These are phyloP conservation scores for Pseudoscleropodium purum DNA, from an alignment of 225 moss, liverwort and hornwort genomes.

Conservation along the genomic window DNA sequence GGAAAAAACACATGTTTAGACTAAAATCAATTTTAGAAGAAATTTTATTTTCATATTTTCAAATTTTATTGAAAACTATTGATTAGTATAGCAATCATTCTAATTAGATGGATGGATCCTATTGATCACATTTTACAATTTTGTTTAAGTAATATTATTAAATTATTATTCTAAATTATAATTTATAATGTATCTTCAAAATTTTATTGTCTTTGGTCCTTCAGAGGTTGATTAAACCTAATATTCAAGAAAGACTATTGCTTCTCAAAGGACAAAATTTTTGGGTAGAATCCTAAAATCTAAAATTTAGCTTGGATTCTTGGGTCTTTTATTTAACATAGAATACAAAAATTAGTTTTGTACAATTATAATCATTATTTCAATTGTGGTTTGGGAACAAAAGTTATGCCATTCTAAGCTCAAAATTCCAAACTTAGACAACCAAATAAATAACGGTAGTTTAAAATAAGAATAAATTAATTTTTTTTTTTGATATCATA, in stretches of 20 bases:
- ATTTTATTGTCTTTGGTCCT: neutral
- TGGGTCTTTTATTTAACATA: accelerated
- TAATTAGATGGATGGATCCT: neutral
- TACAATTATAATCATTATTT: neutral
- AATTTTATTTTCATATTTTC: neutral
- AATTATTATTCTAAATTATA: neutral
- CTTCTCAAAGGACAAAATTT: neutral
- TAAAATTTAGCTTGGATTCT: neutral
- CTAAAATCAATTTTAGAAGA: neutral
- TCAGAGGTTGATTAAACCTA: neutral
- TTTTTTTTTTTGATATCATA: too few relatives aligned
- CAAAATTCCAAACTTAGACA: neutral
- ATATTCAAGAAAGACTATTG: neutral
- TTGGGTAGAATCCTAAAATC: too few relatives aligned
- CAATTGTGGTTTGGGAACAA: neutral
- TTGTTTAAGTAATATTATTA: too few relatives aligned
- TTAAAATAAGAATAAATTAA: neutral
- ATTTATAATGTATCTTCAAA: neutral
- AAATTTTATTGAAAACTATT: neutral
- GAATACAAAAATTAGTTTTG: neutral
- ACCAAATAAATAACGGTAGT: neutral
- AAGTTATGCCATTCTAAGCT: neutral
- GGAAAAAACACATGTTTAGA: accelerated
- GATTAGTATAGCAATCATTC: neutral
- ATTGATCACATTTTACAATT: neutral